Conservation (phyloP, 2,329 filamentous ascomycete species). For the Aureobasidium sp. region DNA sequence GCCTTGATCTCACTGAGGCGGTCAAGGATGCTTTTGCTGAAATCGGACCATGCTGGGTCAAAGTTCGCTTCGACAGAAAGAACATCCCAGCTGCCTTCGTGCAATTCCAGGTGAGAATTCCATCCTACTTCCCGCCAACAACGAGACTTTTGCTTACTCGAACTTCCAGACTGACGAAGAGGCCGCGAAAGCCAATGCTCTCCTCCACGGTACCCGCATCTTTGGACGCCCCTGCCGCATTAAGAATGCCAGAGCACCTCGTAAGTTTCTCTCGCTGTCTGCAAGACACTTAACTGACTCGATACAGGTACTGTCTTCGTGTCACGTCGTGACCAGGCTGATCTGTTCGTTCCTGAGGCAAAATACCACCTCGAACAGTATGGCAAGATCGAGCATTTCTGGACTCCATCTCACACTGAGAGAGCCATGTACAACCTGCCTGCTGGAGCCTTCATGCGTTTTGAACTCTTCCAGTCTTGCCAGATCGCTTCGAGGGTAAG, state of each 20-base stretch:
- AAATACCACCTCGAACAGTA: slow-evolving; percentile 50
- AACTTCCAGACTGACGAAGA: slow-evolving; percentile 50
- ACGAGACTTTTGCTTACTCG: slow-evolving; percentile 24
- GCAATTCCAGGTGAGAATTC: slow-evolving; percentile 63
- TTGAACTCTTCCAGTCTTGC: slow-evolving; percentile 32
- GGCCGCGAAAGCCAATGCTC: slow-evolving; percentile 57
- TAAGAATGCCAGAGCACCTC: slow-evolving; percentile 66
- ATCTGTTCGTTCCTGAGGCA: not conserved
- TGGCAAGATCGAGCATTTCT: slow-evolving; percentile 30
- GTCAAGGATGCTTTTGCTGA: slow-evolving; percentile 59
- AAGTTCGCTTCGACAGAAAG: slow-evolving; percentile 65
- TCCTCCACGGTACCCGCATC: slow-evolving; percentile 51
- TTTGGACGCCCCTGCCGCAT: slow-evolving; percentile 51
- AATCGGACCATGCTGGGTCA: slow-evolving; percentile 67
- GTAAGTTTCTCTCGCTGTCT: slow-evolving; percentile 43
- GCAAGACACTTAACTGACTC: not conserved
- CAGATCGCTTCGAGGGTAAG: slow-evolving; percentile 31
- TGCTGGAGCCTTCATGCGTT: slow-evolving; percentile 34
- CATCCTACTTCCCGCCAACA: slow-evolving; percentile 27
- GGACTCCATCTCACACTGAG: slow-evolving; percentile 29
- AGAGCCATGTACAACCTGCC: slow-evolving; percentile 33
- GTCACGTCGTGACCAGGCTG: slow-evolving; percentile 2
- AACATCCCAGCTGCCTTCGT: slow-evolving; percentile 72
- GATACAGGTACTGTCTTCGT: slow-evolving; percentile 13
- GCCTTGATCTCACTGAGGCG: slow-evolving; percentile 57